Percentiles rank a stretch among this genome's conserved stretches.
These are phyloP conservation scores for Terfezia boudieri DNA, from an alignment of 495 filamentous ascomycete species.

Conservation along the genomic window DNA sequence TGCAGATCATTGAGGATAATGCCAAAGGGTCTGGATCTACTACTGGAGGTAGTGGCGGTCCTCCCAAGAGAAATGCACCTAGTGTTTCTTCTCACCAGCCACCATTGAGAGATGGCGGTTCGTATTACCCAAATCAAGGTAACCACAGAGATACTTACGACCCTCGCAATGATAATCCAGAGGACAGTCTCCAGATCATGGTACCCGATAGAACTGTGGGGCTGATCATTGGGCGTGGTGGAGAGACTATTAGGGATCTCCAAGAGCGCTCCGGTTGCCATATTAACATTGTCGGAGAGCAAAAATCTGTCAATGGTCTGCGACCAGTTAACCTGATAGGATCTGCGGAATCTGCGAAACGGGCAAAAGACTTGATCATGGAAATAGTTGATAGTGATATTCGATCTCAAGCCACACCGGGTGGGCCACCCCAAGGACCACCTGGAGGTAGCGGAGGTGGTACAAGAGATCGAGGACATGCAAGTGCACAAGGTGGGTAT, in stretches of 20 bases:
- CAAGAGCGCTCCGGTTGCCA: constrained; percentile 69
- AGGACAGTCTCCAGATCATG: constrained; percentile 62
- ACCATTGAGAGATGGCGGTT: constrained; percentile 20
- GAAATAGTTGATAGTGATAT: constrained; percentile 69
- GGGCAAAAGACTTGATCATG: constrained; percentile 57
- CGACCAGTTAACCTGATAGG: constrained; percentile 72
- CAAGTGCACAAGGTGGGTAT: constrained; percentile 3
- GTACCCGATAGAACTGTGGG: constrained; percentile 76
- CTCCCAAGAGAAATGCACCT: neutral
- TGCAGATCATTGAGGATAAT: constrained; percentile 63
- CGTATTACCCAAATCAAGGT: constrained; percentile 12
- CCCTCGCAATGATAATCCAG: constrained; percentile 27
- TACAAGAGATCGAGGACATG: constrained; percentile 1
- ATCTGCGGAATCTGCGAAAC: constrained; percentile 35
- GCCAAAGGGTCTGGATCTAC: constrained; percentile 22
- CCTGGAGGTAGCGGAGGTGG: constrained; percentile 8
- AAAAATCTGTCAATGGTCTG: constrained; percentile 62
- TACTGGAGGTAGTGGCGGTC: constrained; percentile 26
- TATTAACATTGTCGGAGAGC: constrained; percentile 71
- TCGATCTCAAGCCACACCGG: constrained; percentile 30
- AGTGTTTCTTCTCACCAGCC: constrained; percentile 6
- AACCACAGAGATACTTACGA: neutral
- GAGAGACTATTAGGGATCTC: constrained; percentile 72
- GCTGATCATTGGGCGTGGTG: constrained; percentile 63
- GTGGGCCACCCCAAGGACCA: constrained; percentile 8